phyloP scores from a whole-genome alignment of 2,329 filamentous ascomycete species.

The Exophiala sp. region DNA sequence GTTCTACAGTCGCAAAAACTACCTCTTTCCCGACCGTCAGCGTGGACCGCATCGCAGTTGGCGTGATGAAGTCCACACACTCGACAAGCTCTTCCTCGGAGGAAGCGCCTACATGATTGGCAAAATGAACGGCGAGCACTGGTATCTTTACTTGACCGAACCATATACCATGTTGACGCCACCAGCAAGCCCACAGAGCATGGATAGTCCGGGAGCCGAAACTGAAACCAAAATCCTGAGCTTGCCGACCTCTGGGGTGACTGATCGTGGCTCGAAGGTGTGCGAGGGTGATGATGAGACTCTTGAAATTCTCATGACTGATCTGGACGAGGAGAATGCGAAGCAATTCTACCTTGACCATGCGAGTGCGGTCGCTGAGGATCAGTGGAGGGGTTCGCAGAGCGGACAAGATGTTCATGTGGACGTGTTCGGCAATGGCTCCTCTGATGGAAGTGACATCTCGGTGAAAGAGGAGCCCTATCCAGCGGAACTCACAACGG shows the following conservation, averaged over 20 bases:
- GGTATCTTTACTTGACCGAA: slow-evolving; percentile 95
- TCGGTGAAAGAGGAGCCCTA: slow-evolving; percentile 53
- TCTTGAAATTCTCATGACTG: slow-evolving; percentile 62
- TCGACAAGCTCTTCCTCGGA: slow-evolving; percentile 84
- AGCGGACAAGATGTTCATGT: slow-evolving; percentile 52
- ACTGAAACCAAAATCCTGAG: slow-evolving; percentile 56
- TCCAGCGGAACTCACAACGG: slow-evolving; percentile 73
- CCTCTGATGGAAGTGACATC: slow-evolving; percentile 55
- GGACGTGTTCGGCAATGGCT: slow-evolving; percentile 76
- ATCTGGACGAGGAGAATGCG: slow-evolving; percentile 60
- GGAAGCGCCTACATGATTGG: slow-evolving; percentile 99
- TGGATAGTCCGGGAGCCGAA: slow-evolving; percentile 39
- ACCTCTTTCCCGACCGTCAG: slow-evolving; percentile 90
- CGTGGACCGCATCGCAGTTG: slow-evolving; percentile 93
- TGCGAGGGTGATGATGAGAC: slow-evolving; percentile 43
- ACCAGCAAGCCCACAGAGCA: slow-evolving; percentile 62
- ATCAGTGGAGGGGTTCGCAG: slow-evolving; percentile 67
- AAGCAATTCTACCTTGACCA: slow-evolving; percentile 66
- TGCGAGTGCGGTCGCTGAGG: slow-evolving; percentile 85
- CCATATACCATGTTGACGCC: slow-evolving; percentile 75
- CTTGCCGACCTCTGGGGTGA: slow-evolving; percentile 41
- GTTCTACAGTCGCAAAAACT: slow-evolving; percentile 99
- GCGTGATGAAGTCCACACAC: slow-evolving; percentile 87
- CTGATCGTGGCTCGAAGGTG: slow-evolving; percentile 26
- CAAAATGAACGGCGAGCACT: slow-evolving; percentile 99